A percentile compares a stretch with the other conserved stretches of the same genome.
These are phyloP conservation scores for Epichloe gansuensis DNA, from an alignment of 2,329 filamentous ascomycete species.

Conservation along the genomic window DNA sequence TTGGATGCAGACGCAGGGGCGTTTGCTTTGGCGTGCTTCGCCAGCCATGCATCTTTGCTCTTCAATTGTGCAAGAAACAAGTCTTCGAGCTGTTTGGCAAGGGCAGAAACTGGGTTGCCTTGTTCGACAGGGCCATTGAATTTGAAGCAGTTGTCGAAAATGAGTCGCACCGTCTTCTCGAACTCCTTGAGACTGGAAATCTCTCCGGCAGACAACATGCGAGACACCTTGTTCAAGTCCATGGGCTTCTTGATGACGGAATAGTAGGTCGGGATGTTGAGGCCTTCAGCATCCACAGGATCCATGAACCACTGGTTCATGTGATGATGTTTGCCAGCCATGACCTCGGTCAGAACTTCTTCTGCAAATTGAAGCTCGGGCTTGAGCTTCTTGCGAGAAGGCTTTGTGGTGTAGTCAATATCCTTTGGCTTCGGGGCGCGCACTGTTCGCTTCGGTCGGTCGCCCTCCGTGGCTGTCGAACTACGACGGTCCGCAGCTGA, in stretches of 20 bases:
- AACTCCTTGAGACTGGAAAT: constrained; percentile 79
- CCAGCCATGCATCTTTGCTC: constrained; percentile 70
- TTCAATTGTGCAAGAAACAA: constrained; percentile 65
- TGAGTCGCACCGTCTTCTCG: constrained; percentile 66
- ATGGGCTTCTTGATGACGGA: constrained; percentile 93
- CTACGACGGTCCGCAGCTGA: constrained; percentile 40
- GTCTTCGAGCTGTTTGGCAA: constrained; percentile 60
- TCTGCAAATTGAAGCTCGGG: constrained; percentile 86
- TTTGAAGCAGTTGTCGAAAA: constrained; percentile 80
- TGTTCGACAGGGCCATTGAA: constrained; percentile 55
- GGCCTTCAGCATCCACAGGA: constrained; percentile 83
- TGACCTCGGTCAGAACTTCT: constrained; percentile 63
- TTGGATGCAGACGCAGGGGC: constrained; percentile 46
- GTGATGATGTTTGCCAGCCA: constrained; percentile 55
- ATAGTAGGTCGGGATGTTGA: constrained; percentile 89
- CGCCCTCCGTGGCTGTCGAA: constrained; percentile 61
- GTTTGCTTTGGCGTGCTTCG: constrained; percentile 50
- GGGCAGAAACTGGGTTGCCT: constrained; percentile 58
- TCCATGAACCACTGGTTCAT: constrained; percentile 64
- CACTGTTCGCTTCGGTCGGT: constrained; percentile 83
- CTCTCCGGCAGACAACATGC: constrained; percentile 63
- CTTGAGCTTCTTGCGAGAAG: constrained; percentile 76
- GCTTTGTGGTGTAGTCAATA: constrained; percentile 66
- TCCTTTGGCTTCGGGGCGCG: constrained; percentile 85
- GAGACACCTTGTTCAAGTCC: constrained; percentile 74